These are phyloP conservation scores for Euphorbia peplus DNA, from an alignment of 345 rosid species.

Conservation along the genomic window DNA sequence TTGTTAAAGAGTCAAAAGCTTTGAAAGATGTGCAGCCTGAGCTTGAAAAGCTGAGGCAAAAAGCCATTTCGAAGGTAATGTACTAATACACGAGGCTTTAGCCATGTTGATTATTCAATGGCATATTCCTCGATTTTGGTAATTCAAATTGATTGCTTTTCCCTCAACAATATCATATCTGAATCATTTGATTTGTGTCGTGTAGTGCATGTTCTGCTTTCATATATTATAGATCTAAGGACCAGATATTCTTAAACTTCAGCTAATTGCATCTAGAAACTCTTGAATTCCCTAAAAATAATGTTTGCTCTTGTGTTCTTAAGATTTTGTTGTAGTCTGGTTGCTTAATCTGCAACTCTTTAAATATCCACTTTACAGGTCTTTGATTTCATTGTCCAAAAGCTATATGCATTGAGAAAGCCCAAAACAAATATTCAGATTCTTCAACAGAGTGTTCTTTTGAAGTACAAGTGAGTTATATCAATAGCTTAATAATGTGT, in stretches of 20 bases:
- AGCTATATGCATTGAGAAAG: slow-evolving; percentile 92
- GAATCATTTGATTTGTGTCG: background rate
- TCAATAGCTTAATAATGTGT: slow-evolving; percentile 4
- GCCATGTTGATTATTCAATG: slow-evolving; percentile 4
- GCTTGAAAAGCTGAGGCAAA: slow-evolving; percentile 93
- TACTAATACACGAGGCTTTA: slow-evolving; percentile 6
- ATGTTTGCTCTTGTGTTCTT: background rate
- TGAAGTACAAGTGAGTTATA: slow-evolving; percentile 81
- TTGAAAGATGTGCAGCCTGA: slow-evolving; percentile 96
- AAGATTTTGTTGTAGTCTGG: background rate
- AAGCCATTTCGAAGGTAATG: slow-evolving; percentile 88
- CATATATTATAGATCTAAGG: background rate
- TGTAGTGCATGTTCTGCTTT: background rate
- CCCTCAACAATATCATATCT: background rate
- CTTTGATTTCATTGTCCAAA: slow-evolving; percentile 95
- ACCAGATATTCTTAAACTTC: background rate
- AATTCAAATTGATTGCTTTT: background rate
- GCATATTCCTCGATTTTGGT: background rate
- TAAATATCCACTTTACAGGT: slow-evolving; percentile 44
- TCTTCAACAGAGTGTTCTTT: slow-evolving; percentile 93
- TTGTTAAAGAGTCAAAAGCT: slow-evolving; percentile 79
- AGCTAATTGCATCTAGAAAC: background rate
- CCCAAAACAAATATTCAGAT: slow-evolving; percentile 99
- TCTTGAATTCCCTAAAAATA: background rate
- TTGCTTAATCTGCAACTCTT: background rate